Evolutionary conservation across 768 basidiomycete species (phyloP), one percentile per base, ranked within the genome.

Genomic region (Auriscalpium orientale): DNA sequence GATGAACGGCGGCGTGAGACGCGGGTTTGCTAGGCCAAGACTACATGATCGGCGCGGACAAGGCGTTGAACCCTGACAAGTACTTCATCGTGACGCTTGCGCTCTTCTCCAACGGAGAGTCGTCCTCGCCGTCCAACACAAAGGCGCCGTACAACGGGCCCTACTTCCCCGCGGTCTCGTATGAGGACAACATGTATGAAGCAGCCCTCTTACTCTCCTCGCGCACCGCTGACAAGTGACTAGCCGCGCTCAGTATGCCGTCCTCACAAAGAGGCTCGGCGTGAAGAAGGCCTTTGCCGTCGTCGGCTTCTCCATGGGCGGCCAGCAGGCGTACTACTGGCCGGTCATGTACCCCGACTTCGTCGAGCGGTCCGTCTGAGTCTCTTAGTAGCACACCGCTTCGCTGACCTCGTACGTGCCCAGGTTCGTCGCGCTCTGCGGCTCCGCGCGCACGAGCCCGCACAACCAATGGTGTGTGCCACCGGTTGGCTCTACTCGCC

Each of bases 121-220:
- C 81, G 0, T 83, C 81, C 18, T 82, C 82, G 37, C 81, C 82
- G 34, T 83, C 81, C 0, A 83, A 82, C 64, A 82, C 82, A 57
- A 65, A 64, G n/a, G 51, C 60, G n/a, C 69, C 67, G 20, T 66
- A 69, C 54, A 66, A 68, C 46, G 68, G 68, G 0, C 66, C 67
- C 4, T 66, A 68, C 51, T 68, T 70, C 46, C 69, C 69, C 11
- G 55, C 52, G 6, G 60, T 68, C 7, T 66, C 67, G 6, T 67
- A 68, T 47, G 64, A 65, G 45, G 68, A 68, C 47, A 68, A 70
- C 52, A 66, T 66, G 65, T 66, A 51, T 11, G 8, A 45, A 37
- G 20, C 11, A 40, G 47, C 28, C n/a, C 28, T 52, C 47, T 49
- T 15, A 15, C n/a, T 28, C n/a, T 3, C 13, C 16, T 33, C 12